Base-by-base conservation (phyloP, 495 filamentous ascomycete genomes). In the Annulohypoxylon moriforme region DNA sequence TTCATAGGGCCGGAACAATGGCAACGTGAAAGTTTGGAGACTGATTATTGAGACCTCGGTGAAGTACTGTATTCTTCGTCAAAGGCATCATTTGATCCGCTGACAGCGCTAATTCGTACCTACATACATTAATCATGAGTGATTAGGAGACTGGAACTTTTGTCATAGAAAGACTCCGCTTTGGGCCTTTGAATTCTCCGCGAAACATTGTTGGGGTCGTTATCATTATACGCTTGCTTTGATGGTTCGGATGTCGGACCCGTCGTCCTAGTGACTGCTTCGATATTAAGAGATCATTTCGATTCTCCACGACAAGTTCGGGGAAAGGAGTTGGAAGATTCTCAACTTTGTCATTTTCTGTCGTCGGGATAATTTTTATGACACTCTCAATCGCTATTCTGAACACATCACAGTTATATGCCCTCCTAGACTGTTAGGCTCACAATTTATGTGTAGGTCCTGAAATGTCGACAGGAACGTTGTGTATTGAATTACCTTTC, bases 11-110 rank as follows among this genome's bases (percentile, higher is more conserved):
- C 16, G 16, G 40, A 20, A 20, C 4, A 44, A 18, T 3, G 40
- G 40, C n/a, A 8, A 4, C n/a, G 16, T 42, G n/a, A 2, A 42
- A 3, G 6, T 14, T 2, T n/a, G 40, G 20, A 44, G 40, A 42
- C 14, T 3, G 14, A 85, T 87, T 11, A 90, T 77, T 1, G 81
- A 83, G 78, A 27, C 27, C 18, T 27, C 29, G 18, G n/a, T 5
- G 3, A 33, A 5, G 34, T 33, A 20, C 25, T 10, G 25, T 6
- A 55, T 7, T 55, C 27, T 18, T 55, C 50, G 1, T 55, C 50
- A 10, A 55, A 27, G 18, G 2, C 50, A 18, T 18, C 14, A 18
- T 2, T 55, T 18, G 27, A 34, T n/a, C 50, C 29, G 29, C 50
- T 33, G 9, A 55, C n/a, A 27, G 7, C 25, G 24, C 18, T 50